phyloP scores from a whole-genome alignment of 768 basidiomycete species.

The Russula vinacea region DNA sequence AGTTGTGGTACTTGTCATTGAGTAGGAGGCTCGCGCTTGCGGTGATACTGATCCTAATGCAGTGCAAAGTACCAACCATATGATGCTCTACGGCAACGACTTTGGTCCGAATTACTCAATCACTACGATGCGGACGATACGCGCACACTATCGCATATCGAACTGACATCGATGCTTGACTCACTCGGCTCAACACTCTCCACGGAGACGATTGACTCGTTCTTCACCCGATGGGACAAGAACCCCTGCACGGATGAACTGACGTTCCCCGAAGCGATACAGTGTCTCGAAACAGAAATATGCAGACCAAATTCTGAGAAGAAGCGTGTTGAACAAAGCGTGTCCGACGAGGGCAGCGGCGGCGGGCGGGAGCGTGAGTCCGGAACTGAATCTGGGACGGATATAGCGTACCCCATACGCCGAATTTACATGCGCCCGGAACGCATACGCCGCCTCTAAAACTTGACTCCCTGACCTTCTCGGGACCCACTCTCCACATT shows the following conservation, averaged over 20 bases:
- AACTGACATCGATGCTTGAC: constrained; percentile 93
- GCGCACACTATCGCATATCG: constrained; percentile 67
- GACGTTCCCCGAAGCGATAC: constrained; percentile 73
- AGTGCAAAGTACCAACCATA: constrained; percentile 97
- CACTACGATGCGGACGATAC: constrained; percentile 92
- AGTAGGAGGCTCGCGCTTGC: neutral
- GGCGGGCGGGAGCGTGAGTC: constrained; percentile 14
- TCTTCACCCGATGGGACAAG: constrained; percentile 73
- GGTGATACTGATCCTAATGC: constrained; percentile 10
- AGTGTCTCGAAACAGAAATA: constrained; percentile 82
- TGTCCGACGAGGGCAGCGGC: constrained; percentile 40
- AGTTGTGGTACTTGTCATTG: constrained; percentile 23
- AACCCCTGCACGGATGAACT: constrained; percentile 65
- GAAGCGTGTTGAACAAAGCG: constrained; percentile 49
- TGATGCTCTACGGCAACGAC: constrained; percentile 81
- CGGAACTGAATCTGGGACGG: constrained; percentile 30
- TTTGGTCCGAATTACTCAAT: constrained; percentile 85
- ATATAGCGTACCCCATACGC: constrained; percentile 56
- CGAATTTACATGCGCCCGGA: constrained; percentile 43
- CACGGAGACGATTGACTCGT: constrained; percentile 68
- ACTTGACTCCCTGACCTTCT: constrained; percentile 60
- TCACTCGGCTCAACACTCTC: constrained; percentile 93
- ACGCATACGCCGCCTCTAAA: constrained; percentile 35
- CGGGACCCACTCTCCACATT: constrained; percentile 47
- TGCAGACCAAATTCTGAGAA: constrained; percentile 69